phyloP scores from a whole-genome alignment of 1,284 basidiomycete genomes.

The Sporisorium graminicola region DNA sequence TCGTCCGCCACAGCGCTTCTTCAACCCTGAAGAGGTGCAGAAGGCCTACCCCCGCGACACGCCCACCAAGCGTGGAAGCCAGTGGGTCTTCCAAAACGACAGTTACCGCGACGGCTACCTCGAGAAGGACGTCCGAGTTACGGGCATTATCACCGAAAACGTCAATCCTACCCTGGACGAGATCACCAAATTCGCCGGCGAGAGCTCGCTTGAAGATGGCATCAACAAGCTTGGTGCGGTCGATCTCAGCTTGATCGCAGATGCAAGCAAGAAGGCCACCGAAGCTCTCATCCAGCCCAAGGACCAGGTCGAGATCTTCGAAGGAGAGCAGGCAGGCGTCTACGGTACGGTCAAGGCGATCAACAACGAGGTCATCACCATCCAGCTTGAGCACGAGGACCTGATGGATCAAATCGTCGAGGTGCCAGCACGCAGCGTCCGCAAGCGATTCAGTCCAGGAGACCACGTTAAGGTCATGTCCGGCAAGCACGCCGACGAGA shows the following conservation, averaged over 20 bases:
- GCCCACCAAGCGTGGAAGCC: conserved; percentile 56
- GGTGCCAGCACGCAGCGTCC: conserved; percentile 86
- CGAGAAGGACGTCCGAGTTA: conserved; percentile 93
- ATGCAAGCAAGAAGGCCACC: conserved; percentile 86
- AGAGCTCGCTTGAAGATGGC: conserved; percentile 54
- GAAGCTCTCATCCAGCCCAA: conserved; percentile 94
- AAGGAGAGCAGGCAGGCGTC: conserved; percentile 94
- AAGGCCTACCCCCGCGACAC: conserved; percentile 86
- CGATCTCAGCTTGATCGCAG: conserved; percentile 86
- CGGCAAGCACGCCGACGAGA: conserved; percentile 93
- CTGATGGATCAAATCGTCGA: conserved; percentile 84
- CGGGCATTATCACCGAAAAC: conserved; percentile 84
- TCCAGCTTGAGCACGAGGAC: conserved; percentile 81
- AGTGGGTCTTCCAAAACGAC: conserved; percentile 83
- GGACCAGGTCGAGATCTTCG: conserved; percentile 96
- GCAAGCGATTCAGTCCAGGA: conserved; percentile 94
- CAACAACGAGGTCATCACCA: conserved; percentile 85
- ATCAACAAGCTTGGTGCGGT: conserved; percentile 71
- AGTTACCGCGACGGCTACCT: conserved; percentile 95
- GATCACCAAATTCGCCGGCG: conserved; percentile 86
- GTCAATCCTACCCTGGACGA: conserved; percentile 96
- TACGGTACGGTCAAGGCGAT: conserved; percentile 92
- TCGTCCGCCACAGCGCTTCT: conserved; percentile 90
- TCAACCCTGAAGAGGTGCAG: conserved; percentile 92
- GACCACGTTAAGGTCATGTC: conserved; percentile 99